Conservation (phyloP, 176 grass and related monocot species). For the Miscanthus lutarioriparius region DNA sequence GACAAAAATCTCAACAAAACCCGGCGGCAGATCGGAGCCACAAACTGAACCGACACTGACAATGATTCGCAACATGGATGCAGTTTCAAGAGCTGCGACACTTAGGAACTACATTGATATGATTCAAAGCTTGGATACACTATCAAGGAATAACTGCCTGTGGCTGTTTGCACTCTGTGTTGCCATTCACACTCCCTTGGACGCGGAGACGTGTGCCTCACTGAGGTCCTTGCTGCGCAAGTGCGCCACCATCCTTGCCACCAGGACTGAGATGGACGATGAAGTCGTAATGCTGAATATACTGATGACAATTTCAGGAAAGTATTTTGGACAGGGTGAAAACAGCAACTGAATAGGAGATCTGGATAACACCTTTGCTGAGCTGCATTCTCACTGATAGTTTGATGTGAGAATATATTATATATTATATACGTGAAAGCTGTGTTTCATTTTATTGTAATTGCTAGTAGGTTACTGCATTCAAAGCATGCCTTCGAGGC, state of each 20-base stretch:
- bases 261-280: slow-evolving; percentile 57
- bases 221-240: slow-evolving; percentile 72
- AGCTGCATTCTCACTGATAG: not conserved
- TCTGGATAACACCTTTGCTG: not conserved
- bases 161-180: slow-evolving; percentile 80
- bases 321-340: slow-evolving; percentile 82
- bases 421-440: not conserved
- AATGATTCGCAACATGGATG: slow-evolving; percentile 59
- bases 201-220: slow-evolving; percentile 63
- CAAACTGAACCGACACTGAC: slow-evolving; percentile 51
- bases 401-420: not conserved
- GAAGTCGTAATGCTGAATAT: slow-evolving; percentile 79
- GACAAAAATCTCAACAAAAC: slow-evolving; percentile 19
- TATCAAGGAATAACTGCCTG: slow-evolving; percentile 78
- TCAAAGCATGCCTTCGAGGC: not conserved
- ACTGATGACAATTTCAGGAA: slow-evolving; percentile 60
- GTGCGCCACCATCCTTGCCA: slow-evolving; percentile 50
- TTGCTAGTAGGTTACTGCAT: not conserved
- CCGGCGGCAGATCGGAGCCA: slow-evolving; percentile 24
- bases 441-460: not conserved
- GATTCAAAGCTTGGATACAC: slow-evolving; percentile 51
- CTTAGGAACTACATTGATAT: slow-evolving; percentile 61
- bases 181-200: slow-evolving; percentile 54
- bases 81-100: slow-evolving; percentile 58
- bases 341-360: not conserved